phyloP scores from a whole-genome alignment of 345 rosid genomes.

The Gossypium herbaceum region DNA sequence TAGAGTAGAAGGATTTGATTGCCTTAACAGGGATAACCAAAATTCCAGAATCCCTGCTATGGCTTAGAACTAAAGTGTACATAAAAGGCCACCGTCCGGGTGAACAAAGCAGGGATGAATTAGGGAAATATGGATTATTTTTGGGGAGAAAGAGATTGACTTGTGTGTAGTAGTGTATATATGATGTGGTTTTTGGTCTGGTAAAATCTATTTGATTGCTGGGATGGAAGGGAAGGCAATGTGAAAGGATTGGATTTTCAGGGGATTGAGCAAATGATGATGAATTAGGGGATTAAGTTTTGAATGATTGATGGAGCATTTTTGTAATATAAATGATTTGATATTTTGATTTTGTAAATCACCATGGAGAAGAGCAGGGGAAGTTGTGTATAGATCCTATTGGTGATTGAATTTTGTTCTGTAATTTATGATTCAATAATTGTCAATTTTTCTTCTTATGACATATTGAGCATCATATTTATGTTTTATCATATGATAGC shows the following conservation, averaged over 20 bases:
- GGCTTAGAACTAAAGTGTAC: constrained; percentile 85
- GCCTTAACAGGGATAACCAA: constrained; percentile 93
- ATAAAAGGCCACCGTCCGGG: constrained; percentile 40
- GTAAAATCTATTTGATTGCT: background rate
- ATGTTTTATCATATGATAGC: background rate
- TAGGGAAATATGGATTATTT: constrained; percentile 37
- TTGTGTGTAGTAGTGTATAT: constrained; percentile 30
- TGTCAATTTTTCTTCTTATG: constrained; percentile 13
- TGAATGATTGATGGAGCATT: too few relatives aligned
- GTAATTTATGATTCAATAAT: constrained; percentile 30
- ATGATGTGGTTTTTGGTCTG: constrained; percentile 12
- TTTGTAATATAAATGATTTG: constrained; percentile 37
- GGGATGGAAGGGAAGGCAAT: background rate
- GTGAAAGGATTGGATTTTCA: too few relatives aligned
- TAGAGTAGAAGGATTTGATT: constrained; percentile 99
- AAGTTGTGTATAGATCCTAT: constrained; percentile 31
- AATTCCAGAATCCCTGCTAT: constrained; percentile 93
- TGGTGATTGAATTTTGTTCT: constrained; percentile 33
- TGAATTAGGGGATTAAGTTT: too few relatives aligned
- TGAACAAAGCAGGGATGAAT: constrained; percentile 20
- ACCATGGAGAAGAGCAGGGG: constrained; percentile 6
- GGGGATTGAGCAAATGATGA: too few relatives aligned
- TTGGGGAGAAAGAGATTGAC: constrained; percentile 13
- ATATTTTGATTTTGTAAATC: constrained; percentile 18
- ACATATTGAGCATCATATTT: background rate